Base-by-base conservation (phyloP, 495 filamentous ascomycete species). In the Aspergillus leporis region DNA sequence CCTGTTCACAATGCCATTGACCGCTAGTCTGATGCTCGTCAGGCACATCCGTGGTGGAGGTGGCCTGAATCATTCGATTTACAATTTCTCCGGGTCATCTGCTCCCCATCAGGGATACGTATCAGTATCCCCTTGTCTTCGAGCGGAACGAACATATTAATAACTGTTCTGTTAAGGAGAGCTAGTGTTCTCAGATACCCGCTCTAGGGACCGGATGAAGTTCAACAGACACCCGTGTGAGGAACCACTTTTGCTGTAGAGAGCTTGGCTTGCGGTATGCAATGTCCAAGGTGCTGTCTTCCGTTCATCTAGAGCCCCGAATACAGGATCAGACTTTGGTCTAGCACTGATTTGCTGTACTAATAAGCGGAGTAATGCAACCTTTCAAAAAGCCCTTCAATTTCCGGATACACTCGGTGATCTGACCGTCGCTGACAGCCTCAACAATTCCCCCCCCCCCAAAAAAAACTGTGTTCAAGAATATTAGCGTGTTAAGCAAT, bases 401-500 rank as follows among this genome's bases (percentile, higher is more conserved):
- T 53, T 38, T 41, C 51, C 51, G 51, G 32, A 18, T 6, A 16
- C 31, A 40, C 41, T 21, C 51, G 51, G 51, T 41, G 19, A 23
- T 53, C 34, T 40, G 25, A 21, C 34, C 19, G 19, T 40, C 51
- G 32, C 43, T 47, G 43, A 47, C 18, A 12, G 16, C 7, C 5
- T 23, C 16, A 1, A n/a, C 8, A 22, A 5, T 47, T 22, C 7
- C 43, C 43, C 19, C 43, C 23, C n/a, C 14, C 38, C 31, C 31
- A 32, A 32, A 32, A 5, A 32, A 41, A 23, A 12, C 51, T 25
- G 12, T 53, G 19, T 53, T 36, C 51, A 53, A 38, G 14, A 53
- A 38, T 40, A 25, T 40, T 53, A 41, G 32, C 21, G 38, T 40
- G 34, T 53, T 40, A 40, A 53, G 51, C 51, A 53, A 53, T 40